Conservation (phyloP, 2,329 filamentous ascomycete species). For the Pleurostoma richardsiae region DNA sequence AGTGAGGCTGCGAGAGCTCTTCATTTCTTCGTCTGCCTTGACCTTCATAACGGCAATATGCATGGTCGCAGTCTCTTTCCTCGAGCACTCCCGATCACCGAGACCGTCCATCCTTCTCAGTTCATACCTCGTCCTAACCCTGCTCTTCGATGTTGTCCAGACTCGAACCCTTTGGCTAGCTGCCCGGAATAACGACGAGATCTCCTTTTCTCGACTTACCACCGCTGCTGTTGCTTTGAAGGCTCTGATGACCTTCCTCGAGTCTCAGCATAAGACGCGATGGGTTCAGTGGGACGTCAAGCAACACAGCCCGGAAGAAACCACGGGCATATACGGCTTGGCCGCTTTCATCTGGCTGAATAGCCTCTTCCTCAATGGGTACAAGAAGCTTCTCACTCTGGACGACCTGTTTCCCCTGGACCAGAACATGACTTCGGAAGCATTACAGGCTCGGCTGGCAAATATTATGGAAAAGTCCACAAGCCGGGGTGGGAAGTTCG, state of each 20-base stretch:
- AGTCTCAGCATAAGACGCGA: conserved; percentile 29
- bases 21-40: conserved; percentile 15
- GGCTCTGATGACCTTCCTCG: conserved; percentile 26
- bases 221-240: conserved; percentile 19
- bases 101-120: conserved; percentile 37
- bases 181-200: conserved; percentile 5
- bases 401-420: conserved; percentile 25
- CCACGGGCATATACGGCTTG: conserved; percentile 20
- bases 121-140: conserved; percentile 32
- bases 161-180: conserved; percentile 35
- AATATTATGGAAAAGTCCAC: conserved; percentile 7
- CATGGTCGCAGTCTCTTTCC: conserved; percentile 22
- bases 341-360: conserved; percentile 25
- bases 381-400: conserved; percentile 20
- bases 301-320: conserved; percentile 30
- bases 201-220: conserved; percentile 9
- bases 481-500: conserved; percentile 13
- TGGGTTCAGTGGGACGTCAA: conserved; percentile 31
- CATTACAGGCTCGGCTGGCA: conserved; percentile 7
- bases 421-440: conserved; percentile 12
- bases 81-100: conserved; percentile 22
- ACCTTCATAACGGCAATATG: conserved; percentile 18
- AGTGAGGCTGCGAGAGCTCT: conserved; percentile 9
- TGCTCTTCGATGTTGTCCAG: conserved; percentile 37
- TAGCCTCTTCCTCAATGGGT: conserved; percentile 21